phyloP scores from a whole-genome alignment of 2,329 filamentous ascomycete genomes.

The Emmonsiellopsis sp. region DNA sequence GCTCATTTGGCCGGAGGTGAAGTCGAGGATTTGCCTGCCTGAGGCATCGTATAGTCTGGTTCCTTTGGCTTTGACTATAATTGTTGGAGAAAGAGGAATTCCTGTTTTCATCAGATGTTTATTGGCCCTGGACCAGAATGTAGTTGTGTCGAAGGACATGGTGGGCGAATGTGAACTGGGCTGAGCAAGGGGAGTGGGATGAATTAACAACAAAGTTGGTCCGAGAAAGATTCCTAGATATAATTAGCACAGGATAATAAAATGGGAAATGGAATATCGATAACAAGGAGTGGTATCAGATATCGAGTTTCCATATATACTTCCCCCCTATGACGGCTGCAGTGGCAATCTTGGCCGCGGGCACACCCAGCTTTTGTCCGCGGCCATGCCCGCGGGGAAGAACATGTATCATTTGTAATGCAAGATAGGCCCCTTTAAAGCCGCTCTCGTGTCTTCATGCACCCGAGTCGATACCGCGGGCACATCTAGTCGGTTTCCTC shows the following conservation, averaged over 20 bases:
- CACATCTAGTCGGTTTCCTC: too few relatives aligned
- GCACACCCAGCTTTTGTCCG: not conserved
- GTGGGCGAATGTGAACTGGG: not conserved
- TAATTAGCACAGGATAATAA: not conserved
- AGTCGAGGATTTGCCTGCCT: constrained; percentile 44
- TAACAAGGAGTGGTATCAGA: not conserved
- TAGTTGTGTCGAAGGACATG: constrained; percentile 6
- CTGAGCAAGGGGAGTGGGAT: too few relatives aligned
- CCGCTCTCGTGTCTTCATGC: too few relatives aligned
- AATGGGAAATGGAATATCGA: not conserved
- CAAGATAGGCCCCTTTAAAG: not conserved
- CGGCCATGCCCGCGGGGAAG: not conserved
- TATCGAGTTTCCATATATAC: not conserved
- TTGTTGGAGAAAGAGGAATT: constrained; percentile 19
- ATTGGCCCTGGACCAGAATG: constrained; percentile 27
- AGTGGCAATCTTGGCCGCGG: not conserved
- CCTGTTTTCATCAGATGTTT: constrained; percentile 37
- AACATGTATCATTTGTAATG: constrained; percentile 1
- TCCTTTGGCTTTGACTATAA: constrained; percentile 39
- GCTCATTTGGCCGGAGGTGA: constrained; percentile 53
- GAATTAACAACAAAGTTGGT: not conserved
- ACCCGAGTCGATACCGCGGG: too few relatives aligned
- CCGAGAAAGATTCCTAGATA: not conserved
- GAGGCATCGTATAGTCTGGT: constrained; percentile 37
- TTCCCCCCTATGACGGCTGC: not conserved